These are phyloP conservation scores for Candida pini DNA, from an alignment of 805 yeast genomes.

Conservation along the genomic window DNA sequence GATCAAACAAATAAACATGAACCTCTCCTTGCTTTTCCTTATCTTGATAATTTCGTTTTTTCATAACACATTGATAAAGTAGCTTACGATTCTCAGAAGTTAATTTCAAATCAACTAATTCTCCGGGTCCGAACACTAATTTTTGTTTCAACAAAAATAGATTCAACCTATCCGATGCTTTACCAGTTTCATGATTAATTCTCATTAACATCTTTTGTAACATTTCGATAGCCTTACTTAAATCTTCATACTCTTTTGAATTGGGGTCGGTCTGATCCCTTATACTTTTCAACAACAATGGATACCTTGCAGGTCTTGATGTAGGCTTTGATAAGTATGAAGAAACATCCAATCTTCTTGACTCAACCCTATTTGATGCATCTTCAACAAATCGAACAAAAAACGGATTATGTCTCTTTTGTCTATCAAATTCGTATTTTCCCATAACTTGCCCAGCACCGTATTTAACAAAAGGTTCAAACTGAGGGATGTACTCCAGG, in stretches of 20 bases:
- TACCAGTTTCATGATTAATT: slow-evolving; percentile 86
- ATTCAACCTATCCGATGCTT: slow-evolving; percentile 87
- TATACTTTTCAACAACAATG: slow-evolving; percentile 74
- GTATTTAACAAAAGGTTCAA: slow-evolving; percentile 89
- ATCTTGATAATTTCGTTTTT: slow-evolving; percentile 64
- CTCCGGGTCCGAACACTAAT: slow-evolving; percentile 74
- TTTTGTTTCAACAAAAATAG: slow-evolving; percentile 82
- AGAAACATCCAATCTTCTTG: slow-evolving; percentile 83
- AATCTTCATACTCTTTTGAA: slow-evolving; percentile 61
- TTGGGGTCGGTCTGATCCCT: slow-evolving; percentile 77
- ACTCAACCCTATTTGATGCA: slow-evolving; percentile 77
- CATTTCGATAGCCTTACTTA: slow-evolving; percentile 68
- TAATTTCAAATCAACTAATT: slow-evolving; percentile 78
- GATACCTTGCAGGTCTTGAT: slow-evolving; percentile 93
- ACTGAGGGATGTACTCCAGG: slow-evolving; percentile 73
- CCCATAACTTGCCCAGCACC: slow-evolving; percentile 96
- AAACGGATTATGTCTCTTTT: slow-evolving; percentile 80
- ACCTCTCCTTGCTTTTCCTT: slow-evolving; percentile 72
- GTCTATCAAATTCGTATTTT: slow-evolving; percentile 90
- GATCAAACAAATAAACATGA: slow-evolving; percentile 83
- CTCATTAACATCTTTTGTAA: slow-evolving; percentile 69
- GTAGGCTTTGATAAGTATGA: slow-evolving; percentile 94
- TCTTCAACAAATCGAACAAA: slow-evolving; percentile 94
- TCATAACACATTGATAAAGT: slow-evolving; percentile 69
- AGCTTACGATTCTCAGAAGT: slow-evolving; percentile 77